Conservation (phyloP, 148 eudicot species). For the Suaeda aralocaspica region DNA sequence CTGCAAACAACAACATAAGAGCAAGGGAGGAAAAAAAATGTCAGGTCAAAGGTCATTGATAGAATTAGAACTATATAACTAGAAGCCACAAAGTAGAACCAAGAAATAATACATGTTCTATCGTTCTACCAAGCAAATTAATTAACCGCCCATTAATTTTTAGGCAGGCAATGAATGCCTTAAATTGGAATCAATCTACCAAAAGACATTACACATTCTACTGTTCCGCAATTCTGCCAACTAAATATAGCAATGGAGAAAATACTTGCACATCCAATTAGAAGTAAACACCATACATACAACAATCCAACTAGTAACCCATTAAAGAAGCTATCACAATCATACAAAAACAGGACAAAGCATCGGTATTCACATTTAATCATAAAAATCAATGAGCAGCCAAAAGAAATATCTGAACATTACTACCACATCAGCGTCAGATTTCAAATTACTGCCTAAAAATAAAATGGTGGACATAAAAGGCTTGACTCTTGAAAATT, state of each 20-base stretch:
- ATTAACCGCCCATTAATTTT: too few species aligned
- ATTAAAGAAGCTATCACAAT: too few species aligned
- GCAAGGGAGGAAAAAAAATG: neutral
- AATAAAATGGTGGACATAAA: neutral
- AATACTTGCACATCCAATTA: neutral
- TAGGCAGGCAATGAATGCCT: too few species aligned
- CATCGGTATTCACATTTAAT: neutral
- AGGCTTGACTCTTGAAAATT: neutral
- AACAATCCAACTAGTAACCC: too few species aligned
- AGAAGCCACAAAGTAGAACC: neutral
- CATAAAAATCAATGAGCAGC: neutral
- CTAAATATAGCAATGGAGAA: neutral
- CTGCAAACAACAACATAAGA: slow-evolving; percentile 44
- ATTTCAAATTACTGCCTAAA: too few species aligned
- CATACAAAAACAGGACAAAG: neutral
- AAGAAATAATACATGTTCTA: neutral
- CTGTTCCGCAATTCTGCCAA: too few species aligned
- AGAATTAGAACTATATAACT: neutral
- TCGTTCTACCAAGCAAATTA: neutral
- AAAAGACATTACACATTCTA: too few species aligned
- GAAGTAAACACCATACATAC: too few species aligned
- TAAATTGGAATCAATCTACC: too few species aligned
- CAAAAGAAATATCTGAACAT: neutral
- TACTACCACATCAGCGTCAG: neutral
- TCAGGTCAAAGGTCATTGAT: neutral